Evolutionary conservation across 305 asterid species (phyloP).

Genomic region (Fraxinus angustifolia): DNA sequence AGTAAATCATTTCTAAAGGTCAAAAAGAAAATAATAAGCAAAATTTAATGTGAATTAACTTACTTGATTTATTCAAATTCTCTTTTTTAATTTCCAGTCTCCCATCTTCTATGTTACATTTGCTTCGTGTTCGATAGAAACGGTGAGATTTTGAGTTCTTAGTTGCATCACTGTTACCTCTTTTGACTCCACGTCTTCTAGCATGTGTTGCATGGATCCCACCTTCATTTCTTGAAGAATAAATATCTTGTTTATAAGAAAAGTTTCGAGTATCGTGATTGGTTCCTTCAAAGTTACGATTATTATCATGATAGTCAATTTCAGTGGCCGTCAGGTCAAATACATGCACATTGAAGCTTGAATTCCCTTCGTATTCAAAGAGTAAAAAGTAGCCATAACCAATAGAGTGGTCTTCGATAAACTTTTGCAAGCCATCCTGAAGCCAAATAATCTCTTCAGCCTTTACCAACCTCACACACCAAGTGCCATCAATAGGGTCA

Average conservation of each 20-base stretch:
- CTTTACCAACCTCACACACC: constrained; percentile 23
- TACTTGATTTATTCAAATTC: background rate
- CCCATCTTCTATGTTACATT: background rate
- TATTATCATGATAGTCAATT: background rate
- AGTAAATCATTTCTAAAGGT: background rate
- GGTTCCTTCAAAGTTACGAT: background rate
- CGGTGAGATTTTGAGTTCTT: background rate
- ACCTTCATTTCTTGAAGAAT: background rate
- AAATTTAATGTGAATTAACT: background rate
- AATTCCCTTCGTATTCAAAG: constrained; percentile 17
- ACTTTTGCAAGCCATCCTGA: constrained; percentile 22
- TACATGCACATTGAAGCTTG: constrained; percentile 20
- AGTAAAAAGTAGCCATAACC: constrained; percentile 14
- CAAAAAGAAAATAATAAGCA: background rate
- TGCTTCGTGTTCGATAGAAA: constrained; percentile 13
- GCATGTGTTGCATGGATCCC: background rate
- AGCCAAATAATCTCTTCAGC: background rate
- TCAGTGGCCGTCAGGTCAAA: constrained; percentile 21
- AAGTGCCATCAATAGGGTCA: constrained; percentile 17
- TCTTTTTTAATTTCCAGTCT: background rate
- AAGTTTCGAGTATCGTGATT: background rate
- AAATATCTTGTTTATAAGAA: background rate
- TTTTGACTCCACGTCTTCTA: background rate
- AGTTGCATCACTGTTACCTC: background rate
- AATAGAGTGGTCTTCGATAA: constrained; percentile 22